Conservation (phyloP, 176 grass and related monocot genomes). For the Oryza brachyantha region DNA sequence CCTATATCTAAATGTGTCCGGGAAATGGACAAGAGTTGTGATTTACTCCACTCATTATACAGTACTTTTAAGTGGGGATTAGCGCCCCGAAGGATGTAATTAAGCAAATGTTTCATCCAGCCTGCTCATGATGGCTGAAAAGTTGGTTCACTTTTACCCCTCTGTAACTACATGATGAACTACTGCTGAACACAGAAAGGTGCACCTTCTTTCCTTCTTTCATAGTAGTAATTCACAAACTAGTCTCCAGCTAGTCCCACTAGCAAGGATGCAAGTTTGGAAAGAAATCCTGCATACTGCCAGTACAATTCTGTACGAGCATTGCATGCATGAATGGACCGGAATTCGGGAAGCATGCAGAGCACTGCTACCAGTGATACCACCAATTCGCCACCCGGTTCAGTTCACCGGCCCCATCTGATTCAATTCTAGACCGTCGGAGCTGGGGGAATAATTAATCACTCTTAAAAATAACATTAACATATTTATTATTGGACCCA, state of each 20-base stretch:
- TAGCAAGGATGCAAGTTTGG: not conserved
- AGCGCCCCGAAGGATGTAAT: not conserved
- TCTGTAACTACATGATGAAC: not conserved
- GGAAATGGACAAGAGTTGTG: slow-evolving; percentile 11
- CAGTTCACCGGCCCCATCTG: too few species aligned
- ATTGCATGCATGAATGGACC: not conserved
- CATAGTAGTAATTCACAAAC: too few species aligned
- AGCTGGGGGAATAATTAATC: too few species aligned
- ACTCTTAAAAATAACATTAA: too few species aligned
- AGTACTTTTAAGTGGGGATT: slow-evolving; percentile 9
- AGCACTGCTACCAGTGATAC: too few species aligned
- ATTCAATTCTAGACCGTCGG: too few species aligned
- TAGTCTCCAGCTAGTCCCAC: not conserved
- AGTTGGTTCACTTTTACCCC: slow-evolving; percentile 13
- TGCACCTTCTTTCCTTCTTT: not conserved
- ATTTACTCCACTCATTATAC: not conserved
- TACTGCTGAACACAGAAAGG: not conserved
- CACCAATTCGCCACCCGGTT: too few species aligned
- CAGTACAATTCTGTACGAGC: not conserved
- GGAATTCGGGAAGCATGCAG: too few species aligned
- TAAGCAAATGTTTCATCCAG: not conserved
- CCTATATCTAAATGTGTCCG: slow-evolving; percentile 6
- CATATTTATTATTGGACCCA: too few species aligned
- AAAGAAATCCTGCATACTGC: too few species aligned
- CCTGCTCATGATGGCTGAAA: slow-evolving; percentile 19